These are phyloP conservation scores for Grifola frondosa DNA, from an alignment of 1,284 basidiomycete genomes.

Conservation along the genomic window DNA sequence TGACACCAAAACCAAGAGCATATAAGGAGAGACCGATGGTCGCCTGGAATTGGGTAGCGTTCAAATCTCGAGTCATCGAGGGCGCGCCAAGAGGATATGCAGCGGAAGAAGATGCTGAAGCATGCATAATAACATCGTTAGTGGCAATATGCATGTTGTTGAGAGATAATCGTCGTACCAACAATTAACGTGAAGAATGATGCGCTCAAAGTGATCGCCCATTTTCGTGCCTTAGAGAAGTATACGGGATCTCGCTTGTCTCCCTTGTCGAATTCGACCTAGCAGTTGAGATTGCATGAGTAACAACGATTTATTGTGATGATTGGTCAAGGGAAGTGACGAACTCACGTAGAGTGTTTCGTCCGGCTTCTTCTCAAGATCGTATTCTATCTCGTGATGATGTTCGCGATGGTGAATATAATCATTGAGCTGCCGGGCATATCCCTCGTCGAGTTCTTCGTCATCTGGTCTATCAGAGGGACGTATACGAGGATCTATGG, in stretches of 20 bases:
- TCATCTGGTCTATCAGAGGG: slow-evolving; percentile 21
- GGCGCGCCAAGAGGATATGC: slow-evolving; percentile 59
- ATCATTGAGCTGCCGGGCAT: slow-evolving; percentile 26
- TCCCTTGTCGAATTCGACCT: slow-evolving; percentile 56
- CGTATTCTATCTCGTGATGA: slow-evolving; percentile 12
- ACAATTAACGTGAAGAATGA: slow-evolving; percentile 57
- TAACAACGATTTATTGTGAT: background rate
- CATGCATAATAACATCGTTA: background rate
- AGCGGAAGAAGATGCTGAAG: slow-evolving; percentile 49
- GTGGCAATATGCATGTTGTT: too few species aligned
- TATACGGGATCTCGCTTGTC: slow-evolving; percentile 52
- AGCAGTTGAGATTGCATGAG: slow-evolving; percentile 1
- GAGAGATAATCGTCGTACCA: slow-evolving; percentile 33
- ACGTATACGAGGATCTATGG: slow-evolving; percentile 29
- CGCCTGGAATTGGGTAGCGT: slow-evolving; percentile 56
- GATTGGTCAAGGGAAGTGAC: slow-evolving; percentile 1
- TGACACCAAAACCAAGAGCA: slow-evolving; percentile 66
- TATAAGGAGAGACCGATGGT: slow-evolving; percentile 62
- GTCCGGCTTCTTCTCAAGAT: slow-evolving; percentile 11
- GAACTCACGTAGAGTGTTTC: slow-evolving; percentile 18
- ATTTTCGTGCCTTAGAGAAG: slow-evolving; percentile 46
- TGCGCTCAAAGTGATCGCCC: slow-evolving; percentile 54
- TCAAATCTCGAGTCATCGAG: slow-evolving; percentile 66
- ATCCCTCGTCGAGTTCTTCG: slow-evolving; percentile 27
- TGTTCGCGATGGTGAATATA: slow-evolving; percentile 27